A percentile compares a stretch with the other conserved stretches of the same genome.
These are phyloP conservation scores for Lagenidium sp. DNA, from an alignment of 352 stramenopile species.

Conservation along the genomic window DNA sequence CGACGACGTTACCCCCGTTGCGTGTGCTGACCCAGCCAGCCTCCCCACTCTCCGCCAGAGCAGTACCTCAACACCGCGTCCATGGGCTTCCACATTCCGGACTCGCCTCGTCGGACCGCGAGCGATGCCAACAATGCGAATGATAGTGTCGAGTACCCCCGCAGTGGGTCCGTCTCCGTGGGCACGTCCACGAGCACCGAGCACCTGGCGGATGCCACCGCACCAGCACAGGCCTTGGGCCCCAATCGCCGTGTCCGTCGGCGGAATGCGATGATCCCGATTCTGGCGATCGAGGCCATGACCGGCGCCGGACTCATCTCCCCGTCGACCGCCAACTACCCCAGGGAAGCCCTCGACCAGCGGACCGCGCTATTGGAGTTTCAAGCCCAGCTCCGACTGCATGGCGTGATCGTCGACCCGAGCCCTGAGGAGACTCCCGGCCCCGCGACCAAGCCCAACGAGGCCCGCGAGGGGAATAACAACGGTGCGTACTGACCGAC, in stretches of 20 bases:
- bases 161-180: conserved; percentile 2
- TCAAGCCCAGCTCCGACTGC: conserved; percentile 18
- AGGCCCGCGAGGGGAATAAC: too few relatives aligned
- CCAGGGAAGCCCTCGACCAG: conserved; percentile 20
- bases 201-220: not conserved
- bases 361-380: conserved; percentile 21
- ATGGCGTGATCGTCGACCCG: conserved; percentile 8
- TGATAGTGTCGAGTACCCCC: too few relatives aligned
- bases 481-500: too few relatives aligned
- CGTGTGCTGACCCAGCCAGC: not conserved
- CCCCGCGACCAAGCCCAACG: too few relatives aligned
- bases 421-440: too few relatives aligned
- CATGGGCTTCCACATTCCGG: conserved; percentile 66
- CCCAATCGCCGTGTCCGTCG: conserved; percentile 16
- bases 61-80: not conserved
- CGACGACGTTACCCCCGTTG: too few relatives aligned
- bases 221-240: conserved; percentile 3
- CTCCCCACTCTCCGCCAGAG: too few relatives aligned
- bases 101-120: conserved; percentile 23
- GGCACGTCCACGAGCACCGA: conserved; percentile 11
- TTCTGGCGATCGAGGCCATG: conserved; percentile 27
- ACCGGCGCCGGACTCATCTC: too few relatives aligned
- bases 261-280: conserved; percentile 51
- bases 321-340: too few relatives aligned
- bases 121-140: not conserved